Conservation (phyloP, 805 yeast species). For the Suhomyces vadensis region DNA sequence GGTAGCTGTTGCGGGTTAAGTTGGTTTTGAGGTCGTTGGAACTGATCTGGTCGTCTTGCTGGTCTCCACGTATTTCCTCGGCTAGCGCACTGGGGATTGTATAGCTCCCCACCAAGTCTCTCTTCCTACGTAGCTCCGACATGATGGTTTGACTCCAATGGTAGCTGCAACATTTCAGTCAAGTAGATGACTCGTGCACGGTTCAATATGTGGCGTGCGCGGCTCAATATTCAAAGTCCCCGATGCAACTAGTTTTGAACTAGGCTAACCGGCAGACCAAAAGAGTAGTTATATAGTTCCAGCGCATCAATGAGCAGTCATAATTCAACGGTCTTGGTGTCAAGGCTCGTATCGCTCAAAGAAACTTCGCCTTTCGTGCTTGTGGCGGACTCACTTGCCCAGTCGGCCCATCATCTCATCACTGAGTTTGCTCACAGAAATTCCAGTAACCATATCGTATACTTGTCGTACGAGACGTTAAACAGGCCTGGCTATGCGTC, state of each 20-base stretch:
- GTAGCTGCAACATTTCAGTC: background rate
- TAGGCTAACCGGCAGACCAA: too few relatives aligned
- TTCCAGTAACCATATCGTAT: slow-evolving; percentile 43
- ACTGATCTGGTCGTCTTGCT: slow-evolving; percentile 17
- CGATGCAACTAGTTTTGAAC: too few relatives aligned
- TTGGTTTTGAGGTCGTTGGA: slow-evolving; percentile 18
- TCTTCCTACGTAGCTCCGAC: slow-evolving; percentile 5
- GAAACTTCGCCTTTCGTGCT: slow-evolving; percentile 77
- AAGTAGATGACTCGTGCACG: slow-evolving; percentile 5
- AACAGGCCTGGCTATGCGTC: slow-evolving; percentile 51
- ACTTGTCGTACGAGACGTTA: slow-evolving; percentile 68
- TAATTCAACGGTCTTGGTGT: slow-evolving; percentile 53
- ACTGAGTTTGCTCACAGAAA: slow-evolving; percentile 55
- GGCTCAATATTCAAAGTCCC: background rate
- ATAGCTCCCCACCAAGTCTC: slow-evolving; percentile 30
- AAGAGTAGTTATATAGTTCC: too few relatives aligned
- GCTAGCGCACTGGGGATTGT: slow-evolving; percentile 32
- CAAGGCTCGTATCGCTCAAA: slow-evolving; percentile 64
- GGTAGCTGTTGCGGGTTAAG: slow-evolving; percentile 28
- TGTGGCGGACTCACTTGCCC: slow-evolving; percentile 67
- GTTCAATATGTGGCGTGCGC: background rate
- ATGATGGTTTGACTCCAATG: background rate
- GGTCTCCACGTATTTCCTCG: slow-evolving; percentile 25
- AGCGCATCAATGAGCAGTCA: background rate
- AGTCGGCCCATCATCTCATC: slow-evolving; percentile 59